Evolutionary conservation across 148 eudicot species (phyloP), one percentile per base, ranked within the genome.

Genomic region (Amaranthus cruentus): DNA sequence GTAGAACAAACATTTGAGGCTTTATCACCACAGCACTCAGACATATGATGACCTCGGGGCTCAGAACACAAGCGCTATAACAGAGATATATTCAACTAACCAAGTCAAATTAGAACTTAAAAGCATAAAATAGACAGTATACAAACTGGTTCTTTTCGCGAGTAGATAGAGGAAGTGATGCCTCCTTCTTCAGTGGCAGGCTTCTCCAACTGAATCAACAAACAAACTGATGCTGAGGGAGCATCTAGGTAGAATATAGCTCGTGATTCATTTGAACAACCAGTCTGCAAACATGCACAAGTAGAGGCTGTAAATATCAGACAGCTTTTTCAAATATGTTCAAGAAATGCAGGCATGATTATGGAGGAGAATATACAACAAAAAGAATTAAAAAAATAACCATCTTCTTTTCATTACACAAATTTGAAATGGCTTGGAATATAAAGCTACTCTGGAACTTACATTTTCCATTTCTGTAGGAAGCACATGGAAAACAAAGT

Each of bases 111-210:
- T 47, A 64, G 68, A 56, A 50, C 50, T 70, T 38, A 6, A 44
- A 59, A 58, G 44, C 9, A 54, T 55, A 60, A 52, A 68, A 68
- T 55, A 59, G 21, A 47, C 6, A 55, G 69, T 59, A 80, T 52
- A 66, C 83, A 46, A 18, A 95, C 99, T 69, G 96, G 96, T 81
- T 95, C 99, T 88, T 95, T 95, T 43, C 99, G 93, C 42, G 99
- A 95, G 83, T 95, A 95, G 73, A 90, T 97, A 66, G 99, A 90
- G 59, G 99, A 86, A 74, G 99, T 83, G 75, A 92, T 85, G 56
- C 99, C 97, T 54, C 97, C 97, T 86, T 95, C 99, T 90, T 95
- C 99, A 68, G 96, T 83, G 42, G 92, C 99, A 78, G 96, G 88
- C 85, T 92, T 95, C 77, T 95, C 99, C 76, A 95, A 82, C 86